These are phyloP conservation scores for Hirschfeldia incana DNA, from an alignment of 345 rosid genomes.

Conservation along the genomic window DNA sequence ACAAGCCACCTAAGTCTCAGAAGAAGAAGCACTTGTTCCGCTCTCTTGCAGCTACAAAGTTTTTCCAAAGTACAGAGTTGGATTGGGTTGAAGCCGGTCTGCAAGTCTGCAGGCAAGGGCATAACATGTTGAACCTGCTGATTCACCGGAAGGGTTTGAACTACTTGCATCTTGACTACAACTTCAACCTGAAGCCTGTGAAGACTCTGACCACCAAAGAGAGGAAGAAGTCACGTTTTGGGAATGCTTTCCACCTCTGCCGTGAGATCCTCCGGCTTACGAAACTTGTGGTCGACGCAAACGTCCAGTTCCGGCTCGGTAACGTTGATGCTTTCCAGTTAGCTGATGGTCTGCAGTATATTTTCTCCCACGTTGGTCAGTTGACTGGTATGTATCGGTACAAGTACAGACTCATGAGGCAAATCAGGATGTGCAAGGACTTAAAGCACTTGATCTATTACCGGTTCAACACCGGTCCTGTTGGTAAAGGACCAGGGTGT, in stretches of 20 bases:
- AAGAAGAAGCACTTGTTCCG: slow-evolving; percentile 97
- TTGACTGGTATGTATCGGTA: slow-evolving; percentile 98
- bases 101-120: slow-evolving; percentile 98
- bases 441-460: slow-evolving; percentile 92
- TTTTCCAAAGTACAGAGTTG: slow-evolving; percentile 96
- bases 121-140: slow-evolving; percentile 93
- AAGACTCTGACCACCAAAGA: slow-evolving; percentile 98
- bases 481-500: slow-evolving; percentile 99
- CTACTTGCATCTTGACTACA: slow-evolving; percentile 94
- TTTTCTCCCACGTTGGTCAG: slow-evolving; percentile 97
- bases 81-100: slow-evolving; percentile 99
- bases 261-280: slow-evolving; percentile 94
- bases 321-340: slow-evolving; percentile 97
- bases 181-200: slow-evolving; percentile 95
- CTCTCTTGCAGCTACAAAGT: slow-evolving; percentile 95
- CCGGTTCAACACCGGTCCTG: slow-evolving; percentile 98
- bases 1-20: slow-evolving; percentile 97
- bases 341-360: slow-evolving; percentile 97
- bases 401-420: slow-evolving; percentile 95
- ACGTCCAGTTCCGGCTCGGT: slow-evolving; percentile 93
- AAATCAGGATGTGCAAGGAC: slow-evolving; percentile 98
- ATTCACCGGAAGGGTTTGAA: slow-evolving; percentile 94
- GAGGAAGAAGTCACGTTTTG: slow-evolving; percentile 93
- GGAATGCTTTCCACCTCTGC: slow-evolving; percentile 98
- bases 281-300: slow-evolving; percentile 98